Evolutionary conservation across 805 yeast genomes (phyloP).

Genomic region (Maudiozyma saulgeensis): DNA sequence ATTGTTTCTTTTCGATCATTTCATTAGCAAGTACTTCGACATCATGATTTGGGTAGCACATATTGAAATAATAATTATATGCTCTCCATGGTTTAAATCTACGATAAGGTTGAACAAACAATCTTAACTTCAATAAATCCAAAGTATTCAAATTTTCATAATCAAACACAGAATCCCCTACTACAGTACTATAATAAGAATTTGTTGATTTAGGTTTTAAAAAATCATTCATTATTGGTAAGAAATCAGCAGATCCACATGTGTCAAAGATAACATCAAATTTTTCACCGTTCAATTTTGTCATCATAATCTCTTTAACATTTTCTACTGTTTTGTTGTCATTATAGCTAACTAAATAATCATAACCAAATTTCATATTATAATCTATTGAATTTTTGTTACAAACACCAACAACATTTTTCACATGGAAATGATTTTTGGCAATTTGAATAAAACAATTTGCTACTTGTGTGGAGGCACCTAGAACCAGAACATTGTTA

Average conservation of each 20-base stretch:
- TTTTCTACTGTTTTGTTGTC: conserved; percentile 33
- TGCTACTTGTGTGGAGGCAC: conserved; percentile 70
- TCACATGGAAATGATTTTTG: conserved; percentile 37
- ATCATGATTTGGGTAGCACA: conserved; percentile 4
- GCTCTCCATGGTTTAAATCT: conserved; percentile 16
- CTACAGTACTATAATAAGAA: conserved; percentile 43
- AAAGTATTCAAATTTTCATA: conserved; percentile 10
- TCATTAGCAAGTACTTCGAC: conserved; percentile 13
- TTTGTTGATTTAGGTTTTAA: conserved; percentile 40
- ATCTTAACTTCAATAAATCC: background rate
- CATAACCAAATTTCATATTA: conserved; percentile 47
- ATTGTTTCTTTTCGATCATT: conserved; percentile 21
- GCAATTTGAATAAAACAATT: conserved; percentile 46
- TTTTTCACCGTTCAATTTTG: conserved; percentile 29
- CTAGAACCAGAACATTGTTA: conserved; percentile 51
- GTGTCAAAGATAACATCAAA: conserved; percentile 60
- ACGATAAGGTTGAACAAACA: background rate
- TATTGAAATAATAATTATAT: conserved; percentile 24
- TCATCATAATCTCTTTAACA: conserved; percentile 24
- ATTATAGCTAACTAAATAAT: conserved; percentile 47
- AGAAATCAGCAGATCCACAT: conserved; percentile 48
- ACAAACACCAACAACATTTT: conserved; percentile 47
- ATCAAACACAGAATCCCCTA: conserved; percentile 42
- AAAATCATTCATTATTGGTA: conserved; percentile 33
- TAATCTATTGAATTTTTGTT: conserved; percentile 39